Percentiles rank a stretch among this genome's conserved stretches.
These are phyloP conservation scores for Xylaria sp. DNA, from an alignment of 495 filamentous ascomycete genomes.

Conservation along the genomic window DNA sequence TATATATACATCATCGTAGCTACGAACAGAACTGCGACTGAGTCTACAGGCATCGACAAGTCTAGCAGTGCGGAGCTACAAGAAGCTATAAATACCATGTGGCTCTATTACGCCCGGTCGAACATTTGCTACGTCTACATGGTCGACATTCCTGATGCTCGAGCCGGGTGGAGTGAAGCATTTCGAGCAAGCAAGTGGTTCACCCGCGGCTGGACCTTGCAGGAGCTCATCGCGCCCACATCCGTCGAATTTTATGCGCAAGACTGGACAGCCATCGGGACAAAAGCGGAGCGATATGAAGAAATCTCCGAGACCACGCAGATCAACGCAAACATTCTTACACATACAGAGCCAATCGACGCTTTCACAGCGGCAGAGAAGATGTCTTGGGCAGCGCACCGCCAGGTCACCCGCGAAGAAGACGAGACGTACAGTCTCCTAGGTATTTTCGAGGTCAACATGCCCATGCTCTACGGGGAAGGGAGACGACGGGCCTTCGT, in stretches of 20 bases:
- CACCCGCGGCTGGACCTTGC: slow-evolving; percentile 17
- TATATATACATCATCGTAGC: not conserved
- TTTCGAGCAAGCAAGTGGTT: not conserved
- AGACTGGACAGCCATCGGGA: slow-evolving; percentile 28
- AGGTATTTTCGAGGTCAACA: slow-evolving; percentile 42
- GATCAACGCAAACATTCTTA: slow-evolving; percentile 7
- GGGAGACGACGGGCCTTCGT: slow-evolving; percentile 35
- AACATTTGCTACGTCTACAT: slow-evolving; percentile 24
- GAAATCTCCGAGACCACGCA: slow-evolving; percentile 1
- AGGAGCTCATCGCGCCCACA: slow-evolving; percentile 13
- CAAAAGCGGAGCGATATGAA: not conserved
- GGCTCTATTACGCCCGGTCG: slow-evolving; percentile 39
- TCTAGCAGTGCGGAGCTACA: slow-evolving; percentile 51
- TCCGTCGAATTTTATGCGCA: slow-evolving; percentile 38
- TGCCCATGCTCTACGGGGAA: slow-evolving; percentile 45
- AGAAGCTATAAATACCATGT: slow-evolving; percentile 59
- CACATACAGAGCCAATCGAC: not conserved
- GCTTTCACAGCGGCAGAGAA: slow-evolving; percentile 26
- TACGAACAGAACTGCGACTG: not conserved
- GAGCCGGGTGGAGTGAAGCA: not conserved
- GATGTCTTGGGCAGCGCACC: slow-evolving; percentile 41
- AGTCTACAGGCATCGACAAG: slow-evolving; percentile 38
- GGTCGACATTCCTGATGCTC: not conserved
- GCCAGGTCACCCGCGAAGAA: slow-evolving; percentile 35
- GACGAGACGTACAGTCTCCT: slow-evolving; percentile 42